Conservation (phyloP, 495 filamentous ascomycete species). For the Neurospora discreta region DNA sequence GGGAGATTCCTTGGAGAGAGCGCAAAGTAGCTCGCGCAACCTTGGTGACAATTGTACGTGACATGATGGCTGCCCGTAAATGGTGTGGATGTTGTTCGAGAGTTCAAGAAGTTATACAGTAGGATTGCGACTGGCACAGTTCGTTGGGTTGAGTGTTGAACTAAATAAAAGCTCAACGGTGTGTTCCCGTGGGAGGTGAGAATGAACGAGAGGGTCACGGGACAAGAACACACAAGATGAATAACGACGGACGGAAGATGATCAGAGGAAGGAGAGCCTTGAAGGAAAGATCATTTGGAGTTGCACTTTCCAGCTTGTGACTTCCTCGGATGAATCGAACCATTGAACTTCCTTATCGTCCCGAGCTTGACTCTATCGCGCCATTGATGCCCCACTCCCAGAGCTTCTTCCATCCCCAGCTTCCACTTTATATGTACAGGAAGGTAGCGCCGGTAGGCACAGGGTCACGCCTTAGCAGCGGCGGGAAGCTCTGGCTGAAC, state of each 20-base stretch:
- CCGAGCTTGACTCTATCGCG: not conserved
- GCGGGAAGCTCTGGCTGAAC: not conserved
- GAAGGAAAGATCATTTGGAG: not conserved
- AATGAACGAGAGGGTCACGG: not conserved
- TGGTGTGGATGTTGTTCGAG: not conserved
- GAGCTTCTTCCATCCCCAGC: not conserved
- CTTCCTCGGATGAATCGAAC: not conserved
- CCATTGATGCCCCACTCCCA: not conserved
- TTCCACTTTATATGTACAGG: not conserved
- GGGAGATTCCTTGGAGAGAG: constrained; percentile 5
- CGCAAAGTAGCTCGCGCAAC: constrained; percentile 13
- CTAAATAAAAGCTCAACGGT: not conserved
- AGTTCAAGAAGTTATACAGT: not conserved
- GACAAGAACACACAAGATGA: not conserved
- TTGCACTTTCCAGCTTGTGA: not conserved
- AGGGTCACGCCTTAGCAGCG: not conserved
- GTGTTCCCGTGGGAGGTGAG: not conserved
- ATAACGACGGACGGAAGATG: too few relatives aligned
- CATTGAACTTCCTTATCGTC: not conserved
- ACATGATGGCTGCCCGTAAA: constrained; percentile 13
- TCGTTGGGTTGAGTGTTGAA: not conserved
- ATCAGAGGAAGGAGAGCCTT: not conserved
- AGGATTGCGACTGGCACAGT: not conserved
- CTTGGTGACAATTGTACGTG: constrained; percentile 14
- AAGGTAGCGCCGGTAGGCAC: not conserved